These are phyloP conservation scores for Davidsoniella virescens DNA, from an alignment of 2,329 filamentous ascomycete genomes.

Conservation along the genomic window DNA sequence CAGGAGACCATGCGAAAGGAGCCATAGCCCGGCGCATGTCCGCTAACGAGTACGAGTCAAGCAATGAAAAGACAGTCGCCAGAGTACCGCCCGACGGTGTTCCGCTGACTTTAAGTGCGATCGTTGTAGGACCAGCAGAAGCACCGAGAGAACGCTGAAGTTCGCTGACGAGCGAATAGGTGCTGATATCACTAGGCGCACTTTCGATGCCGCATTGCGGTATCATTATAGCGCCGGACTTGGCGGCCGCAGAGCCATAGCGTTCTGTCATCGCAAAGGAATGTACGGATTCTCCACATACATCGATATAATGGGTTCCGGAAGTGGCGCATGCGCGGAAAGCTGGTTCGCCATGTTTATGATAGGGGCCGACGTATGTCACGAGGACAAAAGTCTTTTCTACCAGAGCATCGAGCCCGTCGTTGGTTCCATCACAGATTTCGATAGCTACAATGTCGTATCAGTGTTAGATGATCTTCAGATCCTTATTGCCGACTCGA, in stretches of 20 bases:
- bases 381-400: constrained; percentile 41
- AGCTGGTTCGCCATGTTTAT: constrained; percentile 37
- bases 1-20: constrained; percentile 42
- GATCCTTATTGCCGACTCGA: background rate
- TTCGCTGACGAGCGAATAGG: constrained; percentile 34
- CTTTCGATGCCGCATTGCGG: constrained; percentile 48
- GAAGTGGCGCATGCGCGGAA: constrained; percentile 45
- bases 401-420: constrained; percentile 29
- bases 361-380: constrained; percentile 43
- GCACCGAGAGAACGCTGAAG: constrained; percentile 34
- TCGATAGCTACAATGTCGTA: constrained; percentile 29
- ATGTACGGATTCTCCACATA: constrained; percentile 44
- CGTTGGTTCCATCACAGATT: constrained; percentile 30
- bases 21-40: constrained; percentile 29
- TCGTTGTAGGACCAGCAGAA: constrained; percentile 35
- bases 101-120: constrained; percentile 31
- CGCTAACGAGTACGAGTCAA: constrained; percentile 34
- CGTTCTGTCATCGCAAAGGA: constrained; percentile 43
- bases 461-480: background rate
- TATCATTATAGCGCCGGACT: constrained; percentile 40
- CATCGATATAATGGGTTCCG: constrained; percentile 49
- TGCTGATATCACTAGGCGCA: constrained; percentile 41
- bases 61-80: constrained; percentile 44
- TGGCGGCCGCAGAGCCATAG: constrained; percentile 36
- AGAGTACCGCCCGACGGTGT: constrained; percentile 50